Base-by-base conservation (phyloP, 2,329 filamentous ascomycete genomes). In the Diplodia corticola region DNA sequence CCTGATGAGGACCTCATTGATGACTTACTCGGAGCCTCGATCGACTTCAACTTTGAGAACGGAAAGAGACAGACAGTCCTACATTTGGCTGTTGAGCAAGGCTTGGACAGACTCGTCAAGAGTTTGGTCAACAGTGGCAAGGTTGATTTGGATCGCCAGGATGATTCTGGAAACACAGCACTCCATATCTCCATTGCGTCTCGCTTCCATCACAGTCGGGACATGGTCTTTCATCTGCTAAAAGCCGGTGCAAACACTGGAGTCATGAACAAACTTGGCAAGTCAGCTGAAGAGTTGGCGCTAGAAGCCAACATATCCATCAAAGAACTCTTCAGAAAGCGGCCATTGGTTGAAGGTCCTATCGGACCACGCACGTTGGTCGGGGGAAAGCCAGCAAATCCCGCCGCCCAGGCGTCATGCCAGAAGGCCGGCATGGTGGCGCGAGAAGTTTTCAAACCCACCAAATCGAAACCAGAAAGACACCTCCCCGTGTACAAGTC, bases 401-500 rank as follows among this genome's bases (percentile, higher is more conserved):
- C 33, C 1, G 9, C 35, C 10, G 57, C 57, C 4, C 57, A 5
- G n/a, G n/a, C 6, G n/a, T 40, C 57, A 10, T 61, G 57, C 9
- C 44, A n/a, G 1, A 22, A 24, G 9, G 49, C 57, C 3, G 44
- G 44, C 4, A 61, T 61, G 57, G 28, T 33, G 17, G 40, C 22
- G 2, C 57, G 57, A 7, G 57, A 61, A 10, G 26, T 61, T 2
- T 61, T 61, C 13, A 9, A 20, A 3, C 28, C 57, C 17, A 24
- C 57, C 7, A 28, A 26, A 1, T 17, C 5, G 3, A 35, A 17
- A 4, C 57, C 57, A 1, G 57, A 49, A 4, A 61, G 12, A 6
- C 57, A 61, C n/a, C 44, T 61, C 10, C 57, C 57, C 12, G 44
- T 61, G n/a, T 61, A 61, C 44, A 61, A 49, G 13, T 49, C 57